Percentiles rank a stretch among this genome's conserved stretches.
Conservation (phyloP, 805 yeast species). For the Millerozyma miso region DNA sequence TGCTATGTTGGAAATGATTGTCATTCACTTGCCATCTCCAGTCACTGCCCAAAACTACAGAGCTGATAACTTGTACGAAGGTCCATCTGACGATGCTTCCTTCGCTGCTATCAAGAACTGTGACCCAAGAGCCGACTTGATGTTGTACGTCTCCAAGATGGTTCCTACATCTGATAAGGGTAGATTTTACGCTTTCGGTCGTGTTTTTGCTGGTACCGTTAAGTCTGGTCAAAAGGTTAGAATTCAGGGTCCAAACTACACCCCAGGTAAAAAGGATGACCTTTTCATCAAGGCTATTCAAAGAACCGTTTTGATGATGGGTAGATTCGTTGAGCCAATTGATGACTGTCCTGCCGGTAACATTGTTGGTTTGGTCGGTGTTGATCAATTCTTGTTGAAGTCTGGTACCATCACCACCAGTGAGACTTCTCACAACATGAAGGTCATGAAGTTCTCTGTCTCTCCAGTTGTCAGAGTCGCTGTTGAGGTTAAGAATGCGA, state of each 20-base stretch:
- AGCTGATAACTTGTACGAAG: constrained; percentile 98
- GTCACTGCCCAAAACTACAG: constrained; percentile 98
- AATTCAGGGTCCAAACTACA: constrained; percentile 99
- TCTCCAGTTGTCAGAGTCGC: constrained; percentile 99
- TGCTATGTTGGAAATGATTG: constrained; percentile 98
- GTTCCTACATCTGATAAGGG: constrained; percentile 99
- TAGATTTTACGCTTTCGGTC: constrained; percentile 99
- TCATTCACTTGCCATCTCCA: constrained; percentile 98
- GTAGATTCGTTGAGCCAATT: constrained; percentile 95
- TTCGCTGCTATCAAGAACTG: constrained; percentile 94
- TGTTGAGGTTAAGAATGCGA: constrained; percentile 99
- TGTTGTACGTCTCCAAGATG: constrained; percentile 99
- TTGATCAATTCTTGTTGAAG: constrained; percentile 98
- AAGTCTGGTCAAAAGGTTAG: constrained; percentile 98
- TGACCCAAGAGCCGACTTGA: constrained; percentile 96
- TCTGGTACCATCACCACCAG: constrained; percentile 98
- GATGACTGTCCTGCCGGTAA: constrained; percentile 99
- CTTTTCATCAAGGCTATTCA: constrained; percentile 95
- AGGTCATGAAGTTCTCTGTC: constrained; percentile 99
- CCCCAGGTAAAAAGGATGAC: constrained; percentile 97
- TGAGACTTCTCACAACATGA: constrained; percentile 98
- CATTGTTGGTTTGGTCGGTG: constrained; percentile 99
- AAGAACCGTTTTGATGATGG: constrained; percentile 99
- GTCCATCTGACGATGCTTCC: constrained; percentile 91
- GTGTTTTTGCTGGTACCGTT: constrained; percentile 99